A percentile compares a stretch with the other conserved stretches of the same genome.
phyloP scores from a whole-genome alignment of 371 early-diverging fungal species.

The Mucor piriformis region DNA sequence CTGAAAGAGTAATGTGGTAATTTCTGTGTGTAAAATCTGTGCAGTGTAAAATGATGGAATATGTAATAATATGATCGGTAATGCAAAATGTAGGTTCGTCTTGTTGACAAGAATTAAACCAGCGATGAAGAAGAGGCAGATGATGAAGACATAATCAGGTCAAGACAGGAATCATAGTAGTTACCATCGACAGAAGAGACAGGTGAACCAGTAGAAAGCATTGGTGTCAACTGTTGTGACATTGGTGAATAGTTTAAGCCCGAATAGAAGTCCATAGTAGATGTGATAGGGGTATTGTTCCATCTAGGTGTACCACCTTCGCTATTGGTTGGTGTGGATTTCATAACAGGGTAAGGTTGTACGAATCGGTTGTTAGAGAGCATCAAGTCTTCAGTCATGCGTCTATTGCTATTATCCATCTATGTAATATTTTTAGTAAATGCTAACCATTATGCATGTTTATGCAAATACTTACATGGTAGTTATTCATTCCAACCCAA shows the following conservation, averaged over 20 bases:
- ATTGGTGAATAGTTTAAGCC: slow-evolving; percentile 22
- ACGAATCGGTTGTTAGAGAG: background rate
- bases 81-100: background rate
- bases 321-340: slow-evolving; percentile 2
- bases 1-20: background rate
- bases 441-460: background rate
- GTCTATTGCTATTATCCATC: slow-evolving; percentile 7
- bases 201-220: slow-evolving; percentile 29
- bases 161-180: slow-evolving; percentile 29
- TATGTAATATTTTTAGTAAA: background rate
- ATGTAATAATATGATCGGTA: background rate
- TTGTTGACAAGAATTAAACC: background rate
- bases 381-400: slow-evolving; percentile 16
- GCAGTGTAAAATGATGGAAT: slow-evolving; percentile 5
- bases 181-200: slow-evolving; percentile 21
- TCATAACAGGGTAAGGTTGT: slow-evolving; percentile 7
- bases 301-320: slow-evolving; percentile 14
- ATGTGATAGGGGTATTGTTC: slow-evolving; percentile 5
- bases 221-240: slow-evolving; percentile 30
- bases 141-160: slow-evolving; percentile 17
- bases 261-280: slow-evolving; percentile 9
- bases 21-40: background rate
- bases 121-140: slow-evolving; percentile 1
- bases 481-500: background rate
- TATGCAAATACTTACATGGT: background rate